Base-by-base conservation (phyloP, 2,329 filamentous ascomycete genomes). In the Trichoderma breve region DNA sequence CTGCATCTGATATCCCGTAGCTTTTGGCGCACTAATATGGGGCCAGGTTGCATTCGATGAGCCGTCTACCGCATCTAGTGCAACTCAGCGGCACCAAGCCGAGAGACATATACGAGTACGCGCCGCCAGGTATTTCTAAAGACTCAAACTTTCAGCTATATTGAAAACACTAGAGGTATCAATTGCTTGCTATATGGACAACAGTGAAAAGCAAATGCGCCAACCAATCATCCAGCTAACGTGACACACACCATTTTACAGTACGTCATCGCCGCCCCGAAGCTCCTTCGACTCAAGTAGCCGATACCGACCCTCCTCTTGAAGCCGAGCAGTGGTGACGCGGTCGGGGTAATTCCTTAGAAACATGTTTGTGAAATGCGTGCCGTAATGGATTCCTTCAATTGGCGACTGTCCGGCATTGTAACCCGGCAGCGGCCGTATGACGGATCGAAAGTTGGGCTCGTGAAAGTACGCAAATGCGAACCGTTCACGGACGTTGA, bases 391-490 rank as follows among this genome's bases (percentile, higher is more conserved):
- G 7, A 86, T 82, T 4, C 83, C 82, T n/a, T 82, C 80, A 6
- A 72, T 62, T 2, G 77, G 77, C 26, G 75, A 74, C 65, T 79
- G 77, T 3, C 79, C 77, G 7, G 65, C 78, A 8, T 81, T 76
- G 71, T 82, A 84, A 3, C 81, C 82, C 0, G 79, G 78, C 8
- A 86, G 77, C 0, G 85, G 84, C 75, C 81, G 82, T 15, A 85
- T 72, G 11, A 85, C 80, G 1, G 84, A 79, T 24, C 82, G 80
- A 75, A 87, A 86, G 76, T 82, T 85, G 26, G 84, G 85, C 77
- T 86, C 85, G 72, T 86, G 85, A 75, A 86, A 86, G 74, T 86
- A 86, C 6, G 84, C 85, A 74, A 86, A 85, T 0, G 84, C 81
- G 51, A 83, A 86, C 5, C 85, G 81, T 75, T 86, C 84, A 4